Evolutionary conservation across 2,329 filamentous ascomycete genomes (phyloP).

Genomic region (Exophiala mesophila): DNA sequence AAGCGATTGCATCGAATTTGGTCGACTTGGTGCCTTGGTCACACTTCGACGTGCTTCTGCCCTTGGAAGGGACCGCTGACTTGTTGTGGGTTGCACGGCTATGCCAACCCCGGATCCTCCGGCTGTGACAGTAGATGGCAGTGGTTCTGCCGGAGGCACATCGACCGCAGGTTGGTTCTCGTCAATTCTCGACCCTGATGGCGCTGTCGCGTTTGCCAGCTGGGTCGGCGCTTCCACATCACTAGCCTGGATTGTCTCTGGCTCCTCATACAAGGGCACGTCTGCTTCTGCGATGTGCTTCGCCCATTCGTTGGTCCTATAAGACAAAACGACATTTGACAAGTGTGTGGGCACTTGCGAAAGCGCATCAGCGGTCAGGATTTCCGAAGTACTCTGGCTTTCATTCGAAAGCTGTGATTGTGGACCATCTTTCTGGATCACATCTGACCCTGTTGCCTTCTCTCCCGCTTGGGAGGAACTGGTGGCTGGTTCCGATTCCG

Average conservation of each 20-base stretch:
- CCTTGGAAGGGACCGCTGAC: constrained; percentile 14
- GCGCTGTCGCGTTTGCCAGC: constrained; percentile 6
- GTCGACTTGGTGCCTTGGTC: constrained; percentile 6
- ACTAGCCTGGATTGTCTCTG: constrained; percentile 46
- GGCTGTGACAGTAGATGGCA: constrained; percentile 12
- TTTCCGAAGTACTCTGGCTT: constrained; percentile 23
- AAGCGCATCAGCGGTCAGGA: constrained; percentile 34
- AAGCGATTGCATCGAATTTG: constrained; percentile 12
- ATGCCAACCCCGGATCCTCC: constrained; percentile 19
- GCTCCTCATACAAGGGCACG: constrained; percentile 59
- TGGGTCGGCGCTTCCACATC: constrained; percentile 20
- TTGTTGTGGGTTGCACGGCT: constrained; percentile 7
- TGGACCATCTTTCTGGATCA: neutral
- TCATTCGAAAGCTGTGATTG: constrained; percentile 13
- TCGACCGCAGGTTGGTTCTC: constrained; percentile 2
- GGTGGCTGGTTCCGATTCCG: neutral
- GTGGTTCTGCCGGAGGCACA: constrained; percentile 2
- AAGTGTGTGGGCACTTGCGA: constrained; percentile 64
- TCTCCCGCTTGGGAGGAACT: neutral
- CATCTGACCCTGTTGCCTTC: neutral
- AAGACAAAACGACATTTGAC: constrained; percentile 73
- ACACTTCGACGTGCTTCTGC: constrained; percentile 12
- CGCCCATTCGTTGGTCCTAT: constrained; percentile 93
- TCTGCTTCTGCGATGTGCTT: constrained; percentile 82
- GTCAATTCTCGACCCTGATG: neutral